Evolutionary conservation across 2,329 filamentous ascomycete species (phyloP), one percentile per base, ranked within the genome.

Genomic region (Cladosporium velox): DNA sequence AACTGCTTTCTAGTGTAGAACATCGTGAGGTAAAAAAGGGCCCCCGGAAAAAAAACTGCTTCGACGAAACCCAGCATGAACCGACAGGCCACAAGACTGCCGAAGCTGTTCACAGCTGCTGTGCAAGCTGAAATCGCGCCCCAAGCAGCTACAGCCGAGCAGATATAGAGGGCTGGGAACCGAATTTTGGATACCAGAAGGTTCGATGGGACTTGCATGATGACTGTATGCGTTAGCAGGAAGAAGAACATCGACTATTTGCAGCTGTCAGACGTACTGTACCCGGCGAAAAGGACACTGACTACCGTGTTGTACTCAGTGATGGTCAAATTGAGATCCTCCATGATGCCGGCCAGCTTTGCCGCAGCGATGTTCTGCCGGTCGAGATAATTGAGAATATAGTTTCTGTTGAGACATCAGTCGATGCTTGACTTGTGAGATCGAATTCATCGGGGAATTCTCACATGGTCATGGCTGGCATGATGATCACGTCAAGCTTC

Each of bases 151-250:
- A 51, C 49, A 0, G 81, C 81, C 0, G 76, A 73, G 0, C 83
- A 79, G 1, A 88, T 79, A 67, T 87, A 88, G 1, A 84, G 64
- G 1, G 83, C 84, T 0, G 86, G 86, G 55, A 11, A 34, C 11
- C 81, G 79, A 30, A 86, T 76, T 4, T 83, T 77, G 0, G 85
- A 87, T 2, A 88, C 75, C 0, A 86, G 70, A 66, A 88, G 78
- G 68, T 88, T 89, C 0, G 86, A 88, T 0, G 87, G 87, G 0
- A 89, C 76, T 72, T 89, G 86, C 82, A 88, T 87, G 18, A 87
- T 74, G 0, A 88, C 54, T 58, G 30, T 3, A 15, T 24, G n/a
- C 7, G n/a, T 41, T 34, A 41, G 55, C 21, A 64, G 74, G 2
- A 52, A 12, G 28, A 30, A 30, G 28, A 6, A 30, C 28, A 30